phyloP scores from a whole-genome alignment of 2,329 filamentous ascomycete species.

The Cladophialophora carrionii region DNA sequence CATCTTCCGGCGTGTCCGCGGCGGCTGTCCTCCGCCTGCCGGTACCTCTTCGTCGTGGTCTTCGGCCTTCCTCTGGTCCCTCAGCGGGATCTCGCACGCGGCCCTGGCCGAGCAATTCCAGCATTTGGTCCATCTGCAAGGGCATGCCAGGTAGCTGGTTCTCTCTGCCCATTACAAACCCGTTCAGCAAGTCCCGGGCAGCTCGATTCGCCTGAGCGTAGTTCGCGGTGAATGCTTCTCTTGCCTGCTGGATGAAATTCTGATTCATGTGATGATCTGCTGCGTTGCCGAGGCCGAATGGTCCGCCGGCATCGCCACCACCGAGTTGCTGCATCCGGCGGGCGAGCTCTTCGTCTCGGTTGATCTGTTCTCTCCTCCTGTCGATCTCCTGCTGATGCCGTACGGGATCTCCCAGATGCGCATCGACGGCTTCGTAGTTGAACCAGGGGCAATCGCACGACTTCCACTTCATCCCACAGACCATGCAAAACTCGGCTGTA shows the following conservation, averaged over 20 bases:
- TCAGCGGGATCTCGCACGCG: conserved; percentile 22
- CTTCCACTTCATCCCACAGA: conserved; percentile 81
- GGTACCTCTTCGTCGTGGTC: conserved; percentile 17
- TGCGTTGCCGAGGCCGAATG: conserved; percentile 27
- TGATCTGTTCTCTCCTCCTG: conserved; percentile 54
- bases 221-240: conserved; percentile 43
- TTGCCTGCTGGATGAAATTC: conserved; percentile 53
- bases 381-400: conserved; percentile 55
- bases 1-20: conserved; percentile 44
- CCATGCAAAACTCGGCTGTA: conserved; percentile 82
- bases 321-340: conserved; percentile 55
- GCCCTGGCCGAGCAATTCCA: conserved; percentile 20
- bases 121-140: conserved; percentile 27
- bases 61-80: conserved; percentile 6
- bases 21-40: conserved; percentile 42
- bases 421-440: conserved; percentile 62
- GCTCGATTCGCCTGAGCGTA: conserved; percentile 42
- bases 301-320: conserved; percentile 23
- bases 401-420: conserved; percentile 50
- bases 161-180: conserved; percentile 35
- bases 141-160: conserved; percentile 33
- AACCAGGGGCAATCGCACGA: conserved; percentile 82
- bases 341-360: conserved; percentile 56
- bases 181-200: conserved; percentile 40
- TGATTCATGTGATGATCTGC: conserved; percentile 62